Base-by-base conservation (phyloP, 371 early-diverging fungal species). In the Mortierella sp. region DNA sequence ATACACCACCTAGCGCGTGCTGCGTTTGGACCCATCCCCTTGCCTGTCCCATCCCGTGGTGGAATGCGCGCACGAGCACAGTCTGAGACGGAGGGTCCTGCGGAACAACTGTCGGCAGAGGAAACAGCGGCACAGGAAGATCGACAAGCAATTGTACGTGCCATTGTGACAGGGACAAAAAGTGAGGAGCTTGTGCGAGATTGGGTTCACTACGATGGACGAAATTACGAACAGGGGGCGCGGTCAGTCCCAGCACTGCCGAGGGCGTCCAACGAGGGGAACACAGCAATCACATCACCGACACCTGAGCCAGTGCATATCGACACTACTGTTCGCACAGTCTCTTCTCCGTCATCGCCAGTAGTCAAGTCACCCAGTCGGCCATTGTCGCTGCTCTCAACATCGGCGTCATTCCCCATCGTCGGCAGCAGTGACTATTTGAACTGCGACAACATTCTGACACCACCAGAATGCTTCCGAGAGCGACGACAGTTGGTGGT, bases 1-100 rank as follows among this genome's bases (percentile, higher is more conserved):
- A 55, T 76, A 18, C 80, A 80, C 59, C 80, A 80, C 54, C 57
- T 80, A 18, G 61, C 73, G 0, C 56, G 69, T 4, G 62, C 54
- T 3, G 51, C 66, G 0, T 65, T 74, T 54, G 70, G 69, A 0
- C 76, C 69, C 42, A 39, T 74, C 42, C 50, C 64, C 53, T 61
- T 69, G 49, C 72, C 64, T 19, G 16, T 30, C 18, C 61, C 62
- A 2, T 27, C 64, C 34, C 59, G 53, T 48, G 71, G 52, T 18
- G 49, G 51, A 1, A 13, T 34, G 7, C 55, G 59, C 2, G 21
- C 53, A 23, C 19, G 28, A 27, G 24, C 26, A 12, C 27, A 38
- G 4, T 8, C 54, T 3, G 45, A 48, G 7, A 57, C 12, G 30
- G 28, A 30, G 16, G 68, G 46, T 9, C 23, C 18, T 8, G 42